phyloP scores from a whole-genome alignment of 2,329 filamentous ascomycete genomes.

The Fusarium sarcochroum region DNA sequence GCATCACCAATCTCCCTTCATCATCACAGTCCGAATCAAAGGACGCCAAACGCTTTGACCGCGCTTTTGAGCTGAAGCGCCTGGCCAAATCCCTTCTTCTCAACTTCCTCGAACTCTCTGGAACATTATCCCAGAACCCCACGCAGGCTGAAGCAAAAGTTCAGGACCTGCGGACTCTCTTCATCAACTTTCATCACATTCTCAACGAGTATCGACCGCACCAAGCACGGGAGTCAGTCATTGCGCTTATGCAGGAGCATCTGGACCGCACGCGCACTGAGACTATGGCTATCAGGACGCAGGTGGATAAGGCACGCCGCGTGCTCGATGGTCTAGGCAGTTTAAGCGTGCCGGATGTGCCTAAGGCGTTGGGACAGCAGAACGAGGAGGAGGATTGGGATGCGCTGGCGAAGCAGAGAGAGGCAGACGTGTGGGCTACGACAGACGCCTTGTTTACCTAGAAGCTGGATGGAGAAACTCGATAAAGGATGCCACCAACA shows the following conservation, averaged over 20 bases:
- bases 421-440: slow-evolving; percentile 59
- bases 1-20: slow-evolving; percentile 75
- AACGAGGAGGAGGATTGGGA: slow-evolving; percentile 41
- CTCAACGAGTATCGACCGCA: slow-evolving; percentile 96
- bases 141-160: slow-evolving; percentile 77
- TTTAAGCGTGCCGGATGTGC: slow-evolving; percentile 55
- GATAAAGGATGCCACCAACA: background rate
- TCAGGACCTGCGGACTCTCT: slow-evolving; percentile 82
- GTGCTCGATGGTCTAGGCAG: slow-evolving; percentile 78
- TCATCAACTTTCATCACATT: slow-evolving; percentile 92
- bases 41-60: slow-evolving; percentile 71
- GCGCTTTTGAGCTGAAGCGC: slow-evolving; percentile 78
- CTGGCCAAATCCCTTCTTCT: slow-evolving; percentile 88
- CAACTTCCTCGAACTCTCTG: slow-evolving; percentile 88
- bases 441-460: slow-evolving; percentile 59
- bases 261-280: slow-evolving; percentile 80
- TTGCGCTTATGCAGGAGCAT: slow-evolving; percentile 89
- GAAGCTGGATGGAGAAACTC: background rate
- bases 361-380: slow-evolving; percentile 28
- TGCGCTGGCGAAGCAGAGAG: slow-evolving; percentile 42
- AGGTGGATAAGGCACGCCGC: slow-evolving; percentile 79
- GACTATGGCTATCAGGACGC: slow-evolving; percentile 76
- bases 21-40: slow-evolving; percentile 58
- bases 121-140: slow-evolving; percentile 56
- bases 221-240: slow-evolving; percentile 89